A percentile compares a stretch with the other conserved stretches of the same genome.
These are phyloP conservation scores for Takashimella tepidaria DNA, from an alignment of 1,284 basidiomycete species.

Conservation along the genomic window DNA sequence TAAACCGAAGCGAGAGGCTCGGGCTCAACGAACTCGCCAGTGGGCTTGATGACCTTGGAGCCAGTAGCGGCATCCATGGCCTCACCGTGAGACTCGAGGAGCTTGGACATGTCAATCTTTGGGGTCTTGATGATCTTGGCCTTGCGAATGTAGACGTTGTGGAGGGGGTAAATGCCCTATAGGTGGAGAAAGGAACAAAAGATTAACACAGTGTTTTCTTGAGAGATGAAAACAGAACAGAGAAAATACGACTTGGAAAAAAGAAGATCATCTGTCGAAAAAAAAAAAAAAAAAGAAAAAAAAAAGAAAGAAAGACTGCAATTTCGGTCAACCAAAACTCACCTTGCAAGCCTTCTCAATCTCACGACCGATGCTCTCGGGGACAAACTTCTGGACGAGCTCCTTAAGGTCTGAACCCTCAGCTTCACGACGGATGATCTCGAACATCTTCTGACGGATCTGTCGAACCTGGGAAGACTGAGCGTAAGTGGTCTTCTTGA, in stretches of 20 bases:
- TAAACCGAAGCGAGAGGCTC: slow-evolving; percentile 49
- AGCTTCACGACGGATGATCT: slow-evolving; percentile 98
- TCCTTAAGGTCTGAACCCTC: slow-evolving; percentile 96
- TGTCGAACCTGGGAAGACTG: slow-evolving; percentile 92
- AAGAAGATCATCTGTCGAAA: too few species aligned
- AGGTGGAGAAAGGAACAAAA: too few species aligned
- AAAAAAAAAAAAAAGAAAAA: too few species aligned
- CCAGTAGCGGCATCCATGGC: slow-evolving; percentile 65
- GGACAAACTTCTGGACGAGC: slow-evolving; percentile 96
- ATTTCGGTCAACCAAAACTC: neutral
- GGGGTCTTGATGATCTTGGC: slow-evolving; percentile 94
- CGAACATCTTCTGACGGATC: slow-evolving; percentile 99
- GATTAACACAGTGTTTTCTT: too few species aligned
- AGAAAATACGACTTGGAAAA: too few species aligned
- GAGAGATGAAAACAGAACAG: too few species aligned
- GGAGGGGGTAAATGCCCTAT: slow-evolving; percentile 92
- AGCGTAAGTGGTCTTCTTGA: slow-evolving; percentile 99
- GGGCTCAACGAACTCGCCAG: slow-evolving; percentile 48
- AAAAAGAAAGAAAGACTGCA: too few species aligned
- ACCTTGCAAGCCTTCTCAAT: slow-evolving; percentile 89
- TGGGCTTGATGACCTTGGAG: slow-evolving; percentile 43
- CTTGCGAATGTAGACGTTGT: slow-evolving; percentile 98
- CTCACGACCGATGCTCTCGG: slow-evolving; percentile 98
- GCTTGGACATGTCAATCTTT: slow-evolving; percentile 91
- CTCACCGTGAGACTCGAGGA: slow-evolving; percentile 93